Evolutionary conservation across 2,329 filamentous ascomycete genomes (phyloP), one percentile per base, ranked within the genome.

Genomic region (Clonostachys byssicola): DNA sequence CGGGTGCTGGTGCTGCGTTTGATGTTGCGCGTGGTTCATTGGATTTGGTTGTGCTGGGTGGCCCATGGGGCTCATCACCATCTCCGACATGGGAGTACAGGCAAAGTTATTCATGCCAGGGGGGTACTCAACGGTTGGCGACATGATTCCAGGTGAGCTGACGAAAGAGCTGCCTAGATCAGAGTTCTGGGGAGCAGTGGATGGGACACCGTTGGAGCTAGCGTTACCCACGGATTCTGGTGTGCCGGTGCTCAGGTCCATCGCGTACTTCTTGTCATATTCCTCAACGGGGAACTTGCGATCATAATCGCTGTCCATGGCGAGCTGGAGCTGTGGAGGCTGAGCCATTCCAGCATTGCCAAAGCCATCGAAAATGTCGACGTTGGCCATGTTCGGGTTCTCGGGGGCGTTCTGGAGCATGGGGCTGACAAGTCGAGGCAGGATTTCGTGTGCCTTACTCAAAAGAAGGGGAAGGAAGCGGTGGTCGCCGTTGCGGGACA

Each of bases 391-490:
- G 50, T 68, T 67, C 51, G 71, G 55, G 39, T 70, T 78, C 44
- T 85, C 81, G 0, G 82, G 81, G 0, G 77, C 71, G 16, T 77
- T 77, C 51, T 78, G 76, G 13, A 85, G 72, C 70, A 81, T 77
- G 2, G 81, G 82, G 53, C 77, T 81, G 49, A 75, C 72, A 14
- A 85, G 69, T 13, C 74, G 74, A 8, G 86, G 86, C 4, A 92
- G 68, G 4, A 86, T 75, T 40, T 92, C 86, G 51, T 85, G 77
- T 38, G 92, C 78, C 68, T 92, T 94, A 61, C 78, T 80, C 47
- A 94, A 68, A 2, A 95, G 75, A 1, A 95, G 74, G 4, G 89
- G 89, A 13, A 92, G 72, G 60, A 90, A 94, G 45, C 86, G 85
- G 51, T 86, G 79, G 48, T 92, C 79, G 7, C 88, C 88, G 48